Evolutionary conservation across 495 filamentous ascomycete species (phyloP), one percentile per base, ranked within the genome.

Genomic region (Terfezia boudieri): DNA sequence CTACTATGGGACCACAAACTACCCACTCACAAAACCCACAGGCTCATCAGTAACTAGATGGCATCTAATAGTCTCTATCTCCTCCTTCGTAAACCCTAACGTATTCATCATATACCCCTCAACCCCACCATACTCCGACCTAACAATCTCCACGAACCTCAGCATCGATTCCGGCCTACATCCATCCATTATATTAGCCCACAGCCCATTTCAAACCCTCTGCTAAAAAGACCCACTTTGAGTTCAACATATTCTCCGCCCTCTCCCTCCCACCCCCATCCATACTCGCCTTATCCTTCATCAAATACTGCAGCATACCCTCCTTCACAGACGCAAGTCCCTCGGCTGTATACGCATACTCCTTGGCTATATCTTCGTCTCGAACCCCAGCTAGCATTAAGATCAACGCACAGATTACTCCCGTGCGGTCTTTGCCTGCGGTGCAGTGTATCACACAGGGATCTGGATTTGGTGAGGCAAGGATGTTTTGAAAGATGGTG

Each of bases 351-450:
- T 83, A 66, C 48, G 69, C 69, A 62, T 83, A 84, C 63, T 83
- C 80, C 43, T 74, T 62, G 8, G 76, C 74, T 36, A 83, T 70
- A n/a, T 68, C 55, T 14, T 75, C 70, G 59, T 80, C 72, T 0
- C 67, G 56, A 0, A 78, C 71, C 23, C 76, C 76, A 51, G 71
- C 77, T 9, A 83, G 65, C 48, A 70, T 65, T 8, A 83, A 67
- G 22, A 82, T 60, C 9, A 83, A 56, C 22, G 77, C 80, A 55
- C 71, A 70, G 46, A 83, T 61, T 2, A 83, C 69, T 10, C 81
- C 80, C 1, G 80, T 84, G 46, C 80, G 68, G 64, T 80, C 77
- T 60, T 80, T 80, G 0, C 77, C 77, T 14, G 73, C 75, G 12
- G 74, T 75, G 61, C 80, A 84, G 67, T 81, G 71, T 54, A 76